Percentiles rank a stretch among this genome's conserved stretches.
These are phyloP conservation scores for Aspergillus sp. DNA, from an alignment of 2,329 filamentous ascomycete genomes.

Conservation along the genomic window DNA sequence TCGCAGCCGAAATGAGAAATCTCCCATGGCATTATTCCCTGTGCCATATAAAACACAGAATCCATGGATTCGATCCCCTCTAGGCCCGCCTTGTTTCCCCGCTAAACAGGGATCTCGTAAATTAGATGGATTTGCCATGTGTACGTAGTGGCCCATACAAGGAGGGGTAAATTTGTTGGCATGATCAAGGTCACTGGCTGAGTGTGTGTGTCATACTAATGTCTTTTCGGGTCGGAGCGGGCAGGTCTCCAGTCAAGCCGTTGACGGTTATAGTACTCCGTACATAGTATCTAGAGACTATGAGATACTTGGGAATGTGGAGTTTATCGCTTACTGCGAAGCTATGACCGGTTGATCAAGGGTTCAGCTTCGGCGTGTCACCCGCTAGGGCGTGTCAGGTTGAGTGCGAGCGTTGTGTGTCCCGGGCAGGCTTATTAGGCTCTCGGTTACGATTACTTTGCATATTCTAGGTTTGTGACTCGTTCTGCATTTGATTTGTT, in stretches of 20 bases:
- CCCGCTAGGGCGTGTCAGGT: conserved; percentile 1
- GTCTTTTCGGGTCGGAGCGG: not conserved
- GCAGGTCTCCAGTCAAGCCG: not conserved
- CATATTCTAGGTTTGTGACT: not conserved
- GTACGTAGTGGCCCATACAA: not conserved
- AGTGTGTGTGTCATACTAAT: not conserved
- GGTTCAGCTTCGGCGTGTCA: not conserved
- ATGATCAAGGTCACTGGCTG: not conserved
- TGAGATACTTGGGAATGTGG: not conserved
- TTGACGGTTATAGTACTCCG: not conserved
- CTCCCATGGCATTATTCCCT: not conserved
- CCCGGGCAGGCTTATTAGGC: not conserved
- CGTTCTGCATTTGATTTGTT: not conserved
- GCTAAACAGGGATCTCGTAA: not conserved
- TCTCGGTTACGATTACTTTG: not conserved
- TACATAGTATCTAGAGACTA: no score
- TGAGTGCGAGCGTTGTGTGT: not conserved
- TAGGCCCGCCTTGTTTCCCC: not conserved
- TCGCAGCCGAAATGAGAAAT: not conserved
- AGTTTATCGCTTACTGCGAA: not conserved
- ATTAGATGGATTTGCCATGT: not conserved
- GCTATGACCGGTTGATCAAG: not conserved
- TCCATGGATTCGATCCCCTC: not conserved
- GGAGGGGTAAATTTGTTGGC: not conserved
- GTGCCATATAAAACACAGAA: not conserved